Evolutionary conservation across 1,139 yeast species (phyloP), one percentile per base, ranked within the genome.

Genomic region (Hansenula lynferdii): DNA sequence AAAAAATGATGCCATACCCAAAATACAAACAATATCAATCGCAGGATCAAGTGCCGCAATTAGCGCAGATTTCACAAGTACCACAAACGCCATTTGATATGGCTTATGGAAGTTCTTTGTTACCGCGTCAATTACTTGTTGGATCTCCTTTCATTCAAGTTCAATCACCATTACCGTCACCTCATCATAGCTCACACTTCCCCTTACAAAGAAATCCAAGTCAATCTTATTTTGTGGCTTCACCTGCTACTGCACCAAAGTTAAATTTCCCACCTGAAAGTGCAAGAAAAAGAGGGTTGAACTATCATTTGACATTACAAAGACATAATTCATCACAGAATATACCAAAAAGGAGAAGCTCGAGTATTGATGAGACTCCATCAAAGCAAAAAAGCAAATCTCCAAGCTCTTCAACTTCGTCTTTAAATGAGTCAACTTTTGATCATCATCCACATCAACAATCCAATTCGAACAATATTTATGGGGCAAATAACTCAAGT

Each of bases 71-170:
- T n/a, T n/a, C n/a, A n/a, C 65, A 47, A 16, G 58, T 60, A 1
- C 72, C 73, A 4, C 65, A 67, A 24, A 67, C 80, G 3, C 81
- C 82, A 1, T 65, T 75, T 47, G 83, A 77, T 48, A 55, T 71
- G 41, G 58, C 69, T 6, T 76, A 74, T 51, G 75, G 80, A 9
- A 72, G 81, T n/a, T 75, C 84, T 15, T 69, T 83, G 69, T 62
- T 84, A 28, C 92, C 92, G 1, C 71, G 85, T 20, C 86, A 81
- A 52, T 61, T 84, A 39, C 62, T 84, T 37, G 64, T 80, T 47
- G 77, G 78, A 17, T 79, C 90, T 1, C 92, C 92, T 0, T 82
- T 75, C 53, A 70, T 75, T 35, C 75, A 73, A n/a, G 57, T 68
- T 1, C 67, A 67, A 21, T 59, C 61, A 21, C 61, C 58, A 28